Conservation (phyloP, 257 asterid genomes). For the Lithospermum erythrorhizon region DNA sequence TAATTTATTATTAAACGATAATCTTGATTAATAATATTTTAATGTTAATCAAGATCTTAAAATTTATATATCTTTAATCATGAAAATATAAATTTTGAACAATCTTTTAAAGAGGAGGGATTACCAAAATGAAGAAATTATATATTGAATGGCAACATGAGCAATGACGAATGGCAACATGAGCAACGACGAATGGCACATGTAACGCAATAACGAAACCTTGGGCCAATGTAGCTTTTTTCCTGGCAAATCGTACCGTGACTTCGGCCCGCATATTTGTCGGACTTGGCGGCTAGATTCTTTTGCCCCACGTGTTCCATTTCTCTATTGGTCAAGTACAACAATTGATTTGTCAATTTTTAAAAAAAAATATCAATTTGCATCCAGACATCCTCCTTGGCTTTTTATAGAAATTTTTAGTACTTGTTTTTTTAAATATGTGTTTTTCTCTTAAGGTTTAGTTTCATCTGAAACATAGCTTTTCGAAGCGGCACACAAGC, state of each 20-base stretch:
- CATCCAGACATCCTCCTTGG: constrained; percentile 18
- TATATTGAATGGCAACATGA: too few species aligned
- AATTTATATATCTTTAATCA: too few species aligned
- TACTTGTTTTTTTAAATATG: background rate
- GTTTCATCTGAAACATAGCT: too few species aligned
- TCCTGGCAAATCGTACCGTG: constrained; percentile 10
- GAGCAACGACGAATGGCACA: background rate
- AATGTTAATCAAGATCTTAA: too few species aligned
- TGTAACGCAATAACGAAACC: background rate
- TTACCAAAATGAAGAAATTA: too few species aligned
- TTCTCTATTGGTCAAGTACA: background rate
- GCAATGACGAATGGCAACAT: background rate
- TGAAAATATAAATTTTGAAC: too few species aligned
- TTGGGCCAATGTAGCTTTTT: background rate
- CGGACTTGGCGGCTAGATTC: constrained; percentile 34
- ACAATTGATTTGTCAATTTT: background rate
- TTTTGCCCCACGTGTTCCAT: constrained; percentile 46
- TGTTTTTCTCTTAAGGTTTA: constrained; percentile 3
- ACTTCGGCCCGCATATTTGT: constrained; percentile 14
- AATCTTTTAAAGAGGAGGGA: too few species aligned
- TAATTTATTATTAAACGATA: too few species aligned
- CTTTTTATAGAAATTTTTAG: background rate
- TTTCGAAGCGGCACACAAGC: too few species aligned
- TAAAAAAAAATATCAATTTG: background rate
- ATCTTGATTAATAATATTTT: too few species aligned